Percentiles rank a stretch among this genome's conserved stretches.
Evolutionary conservation across 1,284 basidiomycete genomes (phyloP).

Genomic region (Melampsora abietis-canadensis): DNA sequence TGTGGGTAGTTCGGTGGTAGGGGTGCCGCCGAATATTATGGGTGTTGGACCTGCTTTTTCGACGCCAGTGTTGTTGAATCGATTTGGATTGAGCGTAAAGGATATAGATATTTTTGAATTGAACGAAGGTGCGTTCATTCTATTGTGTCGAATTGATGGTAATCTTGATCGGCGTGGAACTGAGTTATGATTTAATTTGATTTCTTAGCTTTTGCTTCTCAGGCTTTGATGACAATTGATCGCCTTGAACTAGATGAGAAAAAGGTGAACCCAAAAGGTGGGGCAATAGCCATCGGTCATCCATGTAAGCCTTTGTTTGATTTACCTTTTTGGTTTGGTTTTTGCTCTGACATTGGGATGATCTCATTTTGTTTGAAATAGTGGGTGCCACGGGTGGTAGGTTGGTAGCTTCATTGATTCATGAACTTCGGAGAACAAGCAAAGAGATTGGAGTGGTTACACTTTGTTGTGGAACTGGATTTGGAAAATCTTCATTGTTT

Average conservation of each 20-base stretch:
- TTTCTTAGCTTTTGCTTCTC: slow-evolving; percentile 50
- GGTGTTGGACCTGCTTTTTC: slow-evolving; percentile 51
- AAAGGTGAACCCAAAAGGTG: slow-evolving; percentile 52
- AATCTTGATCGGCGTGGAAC: neutral
- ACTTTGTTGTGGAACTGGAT: slow-evolving; percentile 52
- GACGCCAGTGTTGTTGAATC: slow-evolving; percentile 50
- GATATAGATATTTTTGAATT: slow-evolving; percentile 52
- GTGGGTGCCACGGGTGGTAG: slow-evolving; percentile 51
- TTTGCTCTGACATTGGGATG: neutral
- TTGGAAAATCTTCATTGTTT: slow-evolving; percentile 50
- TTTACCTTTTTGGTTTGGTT: neutral
- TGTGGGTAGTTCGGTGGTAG: slow-evolving; percentile 49
- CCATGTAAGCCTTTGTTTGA: slow-evolving; percentile 43
- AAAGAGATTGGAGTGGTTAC: slow-evolving; percentile 50
- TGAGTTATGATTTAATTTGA: neutral
- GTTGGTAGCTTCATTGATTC: slow-evolving; percentile 50
- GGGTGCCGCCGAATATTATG: slow-evolving; percentile 52
- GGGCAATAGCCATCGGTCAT: slow-evolving; percentile 52
- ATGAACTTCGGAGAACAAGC: slow-evolving; percentile 50
- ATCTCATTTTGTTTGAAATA: neutral
- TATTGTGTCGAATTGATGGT: neutral
- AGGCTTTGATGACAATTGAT: slow-evolving; percentile 49
- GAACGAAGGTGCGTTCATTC: slow-evolving; percentile 48
- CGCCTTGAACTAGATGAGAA: slow-evolving; percentile 47
- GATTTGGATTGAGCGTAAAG: slow-evolving; percentile 47